Percentiles rank a stretch among this genome's conserved stretches.
Evolutionary conservation across 148 eudicot species (phyloP).

Genomic region (Rhododendron williamsianum): DNA sequence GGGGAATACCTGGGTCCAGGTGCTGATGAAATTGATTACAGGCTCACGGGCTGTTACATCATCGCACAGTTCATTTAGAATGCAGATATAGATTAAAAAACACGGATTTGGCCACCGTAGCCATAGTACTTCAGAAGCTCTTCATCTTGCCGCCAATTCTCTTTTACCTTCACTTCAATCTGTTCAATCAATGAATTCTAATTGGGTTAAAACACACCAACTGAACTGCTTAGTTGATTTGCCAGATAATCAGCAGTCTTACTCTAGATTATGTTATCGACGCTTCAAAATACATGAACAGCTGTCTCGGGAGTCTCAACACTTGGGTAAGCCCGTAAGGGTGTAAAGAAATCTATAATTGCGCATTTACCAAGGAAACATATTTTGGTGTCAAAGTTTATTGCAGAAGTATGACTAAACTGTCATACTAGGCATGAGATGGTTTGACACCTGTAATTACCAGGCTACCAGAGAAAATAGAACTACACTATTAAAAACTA

Average conservation of each 20-base stretch:
- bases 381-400: not conserved
- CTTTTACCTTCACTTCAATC: conserved; percentile 89
- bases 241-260: not conserved
- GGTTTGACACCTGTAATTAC: not conserved
- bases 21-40: not conserved
- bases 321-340: not conserved
- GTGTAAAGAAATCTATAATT: not conserved
- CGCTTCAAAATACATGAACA: not conserved
- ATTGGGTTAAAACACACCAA: not conserved
- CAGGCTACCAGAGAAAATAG: not conserved
- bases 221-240: not conserved
- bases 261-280: not conserved
- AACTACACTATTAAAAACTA: not conserved
- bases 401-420: not conserved
- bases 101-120: conserved; percentile 74
- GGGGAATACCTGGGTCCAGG: not conserved
- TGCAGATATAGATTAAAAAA: conserved; percentile 22
- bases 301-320: not conserved
- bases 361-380: not conserved
- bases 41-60: not conserved
- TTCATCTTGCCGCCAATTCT: conserved; percentile 97
- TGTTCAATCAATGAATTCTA: conserved; percentile 24
- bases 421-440: not conserved
- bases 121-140: conserved; percentile 76
- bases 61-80: not conserved